Evolutionary conservation across 1,284 basidiomycete genomes (phyloP).

Genomic region (Moesziomyces sp.): DNA sequence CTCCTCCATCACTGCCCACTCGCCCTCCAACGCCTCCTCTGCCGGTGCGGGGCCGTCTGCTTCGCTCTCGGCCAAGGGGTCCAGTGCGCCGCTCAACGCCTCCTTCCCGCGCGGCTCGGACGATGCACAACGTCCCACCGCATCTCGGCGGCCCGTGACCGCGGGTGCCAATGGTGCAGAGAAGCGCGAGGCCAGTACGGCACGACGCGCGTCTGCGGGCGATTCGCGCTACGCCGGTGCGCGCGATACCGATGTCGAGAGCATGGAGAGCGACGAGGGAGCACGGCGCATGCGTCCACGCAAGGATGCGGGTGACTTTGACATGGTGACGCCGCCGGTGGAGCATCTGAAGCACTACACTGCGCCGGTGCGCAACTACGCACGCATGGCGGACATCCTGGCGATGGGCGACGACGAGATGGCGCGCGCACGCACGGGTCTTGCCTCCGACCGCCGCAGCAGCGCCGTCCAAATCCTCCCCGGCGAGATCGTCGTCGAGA

Average conservation of each 20-base stretch:
- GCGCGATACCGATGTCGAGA: not conserved
- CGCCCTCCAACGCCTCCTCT: constrained; percentile 22
- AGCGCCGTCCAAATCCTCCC: constrained; percentile 40
- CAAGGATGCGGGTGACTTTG: constrained; percentile 51
- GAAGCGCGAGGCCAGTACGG: not conserved
- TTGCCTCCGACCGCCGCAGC: constrained; percentile 9
- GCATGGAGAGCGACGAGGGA: constrained; percentile 16
- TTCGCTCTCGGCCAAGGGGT: constrained; percentile 18
- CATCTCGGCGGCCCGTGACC: not conserved
- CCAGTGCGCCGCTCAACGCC: constrained; percentile 24
- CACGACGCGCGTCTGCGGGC: constrained; percentile 21
- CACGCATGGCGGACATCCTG: constrained; percentile 33
- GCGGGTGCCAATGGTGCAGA: not conserved
- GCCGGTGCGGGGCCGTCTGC: constrained; percentile 7
- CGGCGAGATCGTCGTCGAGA: constrained; percentile 38
- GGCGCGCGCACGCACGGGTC: constrained; percentile 15
- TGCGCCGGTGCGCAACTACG: constrained; percentile 15
- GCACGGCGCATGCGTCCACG: constrained; percentile 46
- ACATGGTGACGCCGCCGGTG: constrained; percentile 55
- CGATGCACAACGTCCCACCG: not conserved
- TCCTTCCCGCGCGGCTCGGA: constrained; percentile 20
- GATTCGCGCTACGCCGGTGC: constrained; percentile 16
- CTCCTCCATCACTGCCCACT: constrained; percentile 23
- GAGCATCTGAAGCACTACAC: constrained; percentile 55
- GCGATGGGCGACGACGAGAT: constrained; percentile 42